Percentiles rank a stretch among this genome's conserved stretches.
Conservation (phyloP, 2,329 filamentous ascomycete species). For the Didymella lethalis region DNA sequence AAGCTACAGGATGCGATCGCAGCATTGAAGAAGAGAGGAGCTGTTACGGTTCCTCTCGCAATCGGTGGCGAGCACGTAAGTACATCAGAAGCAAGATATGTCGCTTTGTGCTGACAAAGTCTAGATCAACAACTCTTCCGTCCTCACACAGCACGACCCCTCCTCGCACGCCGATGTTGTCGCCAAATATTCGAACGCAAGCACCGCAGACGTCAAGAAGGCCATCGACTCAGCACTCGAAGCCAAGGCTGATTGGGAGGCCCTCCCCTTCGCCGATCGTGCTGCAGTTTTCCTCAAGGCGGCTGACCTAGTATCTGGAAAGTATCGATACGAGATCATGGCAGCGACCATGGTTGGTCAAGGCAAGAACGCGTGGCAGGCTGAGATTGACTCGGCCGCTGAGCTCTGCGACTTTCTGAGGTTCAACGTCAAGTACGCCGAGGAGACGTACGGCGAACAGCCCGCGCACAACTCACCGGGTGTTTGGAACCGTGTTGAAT, state of each 20-base stretch:
- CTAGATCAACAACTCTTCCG: slow-evolving; percentile 71
- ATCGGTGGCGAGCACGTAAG: slow-evolving; percentile 82
- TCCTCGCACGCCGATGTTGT: slow-evolving; percentile 78
- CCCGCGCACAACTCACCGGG: slow-evolving; percentile 82
- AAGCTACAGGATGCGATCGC: slow-evolving; percentile 78
- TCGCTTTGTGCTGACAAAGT: slow-evolving; percentile 25
- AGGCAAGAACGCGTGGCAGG: slow-evolving; percentile 98
- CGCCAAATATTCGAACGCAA: slow-evolving; percentile 86
- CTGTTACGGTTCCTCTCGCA: slow-evolving; percentile 81
- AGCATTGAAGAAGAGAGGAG: slow-evolving; percentile 70
- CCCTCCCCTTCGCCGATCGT: slow-evolving; percentile 85
- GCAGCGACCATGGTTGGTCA: slow-evolving; percentile 95
- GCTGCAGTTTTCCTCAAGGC: slow-evolving; percentile 96
- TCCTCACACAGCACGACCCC: slow-evolving; percentile 80
- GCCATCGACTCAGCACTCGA: slow-evolving; percentile 85
- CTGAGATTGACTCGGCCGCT: slow-evolving; percentile 95
- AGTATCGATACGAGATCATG: slow-evolving; percentile 97
- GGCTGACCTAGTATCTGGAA: slow-evolving; percentile 85
- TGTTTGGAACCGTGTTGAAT: slow-evolving; percentile 90
- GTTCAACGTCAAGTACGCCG: slow-evolving; percentile 92
- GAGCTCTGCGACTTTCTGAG: slow-evolving; percentile 92
- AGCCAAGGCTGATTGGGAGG: slow-evolving; percentile 88
- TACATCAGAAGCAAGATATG: not conserved
- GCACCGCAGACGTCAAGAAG: slow-evolving; percentile 73
- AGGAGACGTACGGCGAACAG: slow-evolving; percentile 89